Conservation (phyloP, 257 asterid genomes). For the Fraxinus pennsylvanica region DNA sequence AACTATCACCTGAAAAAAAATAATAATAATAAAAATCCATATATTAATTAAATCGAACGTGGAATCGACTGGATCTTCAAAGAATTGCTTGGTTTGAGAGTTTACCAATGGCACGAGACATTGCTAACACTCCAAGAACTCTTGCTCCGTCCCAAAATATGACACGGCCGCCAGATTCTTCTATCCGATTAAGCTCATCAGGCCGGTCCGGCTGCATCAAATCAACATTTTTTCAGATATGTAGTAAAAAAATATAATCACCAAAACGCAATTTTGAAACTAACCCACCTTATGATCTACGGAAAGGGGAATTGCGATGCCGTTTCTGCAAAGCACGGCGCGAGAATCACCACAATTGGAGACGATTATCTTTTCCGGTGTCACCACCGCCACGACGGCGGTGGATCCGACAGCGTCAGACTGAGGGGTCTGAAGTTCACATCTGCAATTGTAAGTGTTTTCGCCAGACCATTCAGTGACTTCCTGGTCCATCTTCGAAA, state of each 20-base stretch:
- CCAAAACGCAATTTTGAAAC: background rate
- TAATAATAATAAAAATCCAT: too few species aligned
- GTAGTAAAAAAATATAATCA: background rate
- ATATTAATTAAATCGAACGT: background rate
- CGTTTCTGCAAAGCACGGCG: constrained; percentile 87
- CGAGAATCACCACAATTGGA: constrained; percentile 98
- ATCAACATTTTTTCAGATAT: background rate
- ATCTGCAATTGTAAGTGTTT: constrained; percentile 58
- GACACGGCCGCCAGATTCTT: constrained; percentile 94
- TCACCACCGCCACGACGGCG: constrained; percentile 77
- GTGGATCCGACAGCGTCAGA: constrained; percentile 98
- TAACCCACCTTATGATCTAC: constrained; percentile 76
- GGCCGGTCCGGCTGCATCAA: constrained; percentile 77
- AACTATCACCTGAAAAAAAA: constrained; percentile 63
- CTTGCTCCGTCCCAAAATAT: constrained; percentile 92
- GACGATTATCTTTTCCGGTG: constrained; percentile 72
- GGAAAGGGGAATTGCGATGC: constrained; percentile 82
- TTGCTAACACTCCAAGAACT: constrained; percentile 86
- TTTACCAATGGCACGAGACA: constrained; percentile 82
- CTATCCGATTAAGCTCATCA: constrained; percentile 73
- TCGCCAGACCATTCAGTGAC: constrained; percentile 46
- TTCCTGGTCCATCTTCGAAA: constrained; percentile 77
- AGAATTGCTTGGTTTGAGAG: background rate
- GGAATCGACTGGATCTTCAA: background rate
- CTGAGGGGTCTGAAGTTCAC: constrained; percentile 86